A percentile compares a stretch with the other conserved stretches of the same genome.
These are phyloP conservation scores for Penicillium ucsense DNA, from an alignment of 495 filamentous ascomycete species.

Conservation along the genomic window DNA sequence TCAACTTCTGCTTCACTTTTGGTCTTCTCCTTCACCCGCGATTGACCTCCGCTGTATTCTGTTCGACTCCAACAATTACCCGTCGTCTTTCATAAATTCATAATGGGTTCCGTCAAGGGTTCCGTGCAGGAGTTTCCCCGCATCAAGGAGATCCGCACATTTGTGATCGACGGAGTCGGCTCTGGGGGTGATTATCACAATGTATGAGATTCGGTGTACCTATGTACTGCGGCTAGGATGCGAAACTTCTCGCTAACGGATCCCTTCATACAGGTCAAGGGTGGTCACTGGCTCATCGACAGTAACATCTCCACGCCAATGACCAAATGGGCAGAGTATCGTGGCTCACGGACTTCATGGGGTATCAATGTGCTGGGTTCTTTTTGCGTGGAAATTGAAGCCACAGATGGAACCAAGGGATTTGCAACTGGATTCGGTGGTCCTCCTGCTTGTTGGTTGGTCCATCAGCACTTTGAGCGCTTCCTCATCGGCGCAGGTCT, in stretches of 20 bases:
- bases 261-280: slow-evolving; percentile 44
- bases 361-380: slow-evolving; percentile 92
- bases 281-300: slow-evolving; percentile 88
- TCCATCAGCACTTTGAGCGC: slow-evolving; percentile 80
- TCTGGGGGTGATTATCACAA: slow-evolving; percentile 94
- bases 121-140: slow-evolving; percentile 29
- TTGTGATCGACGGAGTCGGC: slow-evolving; percentile 75
- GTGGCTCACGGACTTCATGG: slow-evolving; percentile 80
- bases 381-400: slow-evolving; percentile 87
- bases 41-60: not conserved
- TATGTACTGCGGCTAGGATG: not conserved
- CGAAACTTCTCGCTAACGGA: not conserved
- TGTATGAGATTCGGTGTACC: slow-evolving; percentile 26
- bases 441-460: slow-evolving; percentile 87
- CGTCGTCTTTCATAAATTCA: not conserved
- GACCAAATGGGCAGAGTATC: slow-evolving; percentile 79
- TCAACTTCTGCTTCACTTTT: too few species aligned
- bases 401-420: slow-evolving; percentile 78
- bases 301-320: slow-evolving; percentile 85
- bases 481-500: slow-evolving; percentile 73
- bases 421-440: slow-evolving; percentile 92
- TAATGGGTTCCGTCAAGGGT: slow-evolving; percentile 21
- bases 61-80: not conserved
- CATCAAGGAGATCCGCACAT: slow-evolving; percentile 75
- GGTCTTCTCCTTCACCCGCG: too few species aligned